These are phyloP conservation scores for Populus hybrid DNA, from an alignment of 441 rosid genomes.

Conservation along the genomic window DNA sequence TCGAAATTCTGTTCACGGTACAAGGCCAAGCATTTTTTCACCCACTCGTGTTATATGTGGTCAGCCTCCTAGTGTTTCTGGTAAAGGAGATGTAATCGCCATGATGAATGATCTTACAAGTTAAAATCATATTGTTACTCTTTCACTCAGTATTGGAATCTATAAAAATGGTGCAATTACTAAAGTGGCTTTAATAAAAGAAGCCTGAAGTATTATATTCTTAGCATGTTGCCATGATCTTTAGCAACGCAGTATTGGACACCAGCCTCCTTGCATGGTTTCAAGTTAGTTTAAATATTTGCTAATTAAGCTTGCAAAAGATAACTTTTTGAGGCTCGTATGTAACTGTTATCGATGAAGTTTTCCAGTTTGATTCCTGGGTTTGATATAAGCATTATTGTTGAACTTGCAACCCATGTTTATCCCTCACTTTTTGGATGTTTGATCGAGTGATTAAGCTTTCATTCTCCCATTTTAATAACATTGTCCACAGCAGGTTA, in stretches of 20 bases:
- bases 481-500: neutral
- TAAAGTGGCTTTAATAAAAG: neutral
- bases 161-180: neutral
- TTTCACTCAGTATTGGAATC: neutral
- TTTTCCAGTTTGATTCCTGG: constrained; percentile 1
- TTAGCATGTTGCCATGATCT: neutral
- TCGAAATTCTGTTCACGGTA: neutral
- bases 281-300: neutral
- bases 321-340: neutral
- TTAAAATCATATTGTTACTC: no score
- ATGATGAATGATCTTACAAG: no score
- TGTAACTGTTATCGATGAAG: neutral
- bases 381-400: neutral
- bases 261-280: neutral
- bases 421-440: neutral
- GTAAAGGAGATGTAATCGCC: neutral
- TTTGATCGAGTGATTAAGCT: neutral
- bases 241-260: neutral
- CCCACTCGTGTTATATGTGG: neutral
- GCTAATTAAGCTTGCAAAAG: neutral
- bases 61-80: neutral
- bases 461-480: neutral
- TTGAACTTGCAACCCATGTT: neutral
- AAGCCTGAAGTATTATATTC: neutral
- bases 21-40: neutral